Base-by-base conservation (phyloP, 495 filamentous ascomycete genomes). In the Daldinia vernicosa region DNA sequence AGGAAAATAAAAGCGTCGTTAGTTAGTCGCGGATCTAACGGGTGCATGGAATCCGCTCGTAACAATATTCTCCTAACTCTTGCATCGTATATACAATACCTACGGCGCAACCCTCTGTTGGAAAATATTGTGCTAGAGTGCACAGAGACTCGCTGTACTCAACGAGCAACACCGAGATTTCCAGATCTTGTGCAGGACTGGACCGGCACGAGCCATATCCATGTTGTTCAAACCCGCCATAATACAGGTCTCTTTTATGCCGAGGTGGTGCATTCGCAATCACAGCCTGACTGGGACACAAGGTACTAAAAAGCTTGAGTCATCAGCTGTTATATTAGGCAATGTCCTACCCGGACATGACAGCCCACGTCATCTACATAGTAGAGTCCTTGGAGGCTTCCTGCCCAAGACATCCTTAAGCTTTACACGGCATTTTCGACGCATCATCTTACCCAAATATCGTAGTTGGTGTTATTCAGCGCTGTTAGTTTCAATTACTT, bases 291-390 rank as follows among this genome's bases (percentile, higher is more conserved):
- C 24, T n/a, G 22, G 37, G 19, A 55, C 26, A 67, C 51, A 47
- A 12, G n/a, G 37, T 39, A 50, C 27, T 22, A n/a, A 55, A 70
- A 70, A 54, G 55, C 63, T 66, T 53, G 63, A 66, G 1, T 35
- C 39, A 17, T 60, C 67, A 22, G 61, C 12, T 50, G 60, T 69
- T 54, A 56, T 56, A 53, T 56, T 47, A 58, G 40, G 8, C n/a
- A 22, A 2, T 52, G 51, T 71, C 62, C 68, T 62, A 71, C 57
- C 9, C 37, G 27, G 51, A 51, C 45, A 32, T 55, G 35, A 56
- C 57, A 53, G 59, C 57, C 69, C 63, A 37, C 69, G 69, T 71
- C 69, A 71, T 71, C 69, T 24, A n/a, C n/a, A n/a, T n/a, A n/a
- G n/a, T n/a, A 40, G 32, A 11, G 40, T 60, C 47, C 26, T 65